These are phyloP conservation scores for Suhomyces tanzawaensis DNA, from an alignment of 805 yeast genomes.

Conservation along the genomic window DNA sequence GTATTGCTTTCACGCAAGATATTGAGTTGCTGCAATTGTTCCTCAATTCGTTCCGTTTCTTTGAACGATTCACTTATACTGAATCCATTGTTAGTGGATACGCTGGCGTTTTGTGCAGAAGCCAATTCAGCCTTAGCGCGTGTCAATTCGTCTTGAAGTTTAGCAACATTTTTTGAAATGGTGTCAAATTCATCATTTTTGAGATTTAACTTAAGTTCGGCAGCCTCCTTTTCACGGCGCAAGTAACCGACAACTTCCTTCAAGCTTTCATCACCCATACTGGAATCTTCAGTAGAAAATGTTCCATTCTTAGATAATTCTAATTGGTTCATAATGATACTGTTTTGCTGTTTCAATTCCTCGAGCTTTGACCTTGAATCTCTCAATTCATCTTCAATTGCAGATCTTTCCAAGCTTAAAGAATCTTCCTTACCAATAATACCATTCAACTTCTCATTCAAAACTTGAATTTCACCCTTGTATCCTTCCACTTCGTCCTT, in stretches of 20 bases:
- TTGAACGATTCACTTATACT: slow-evolving; percentile 29
- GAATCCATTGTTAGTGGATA: slow-evolving; percentile 7
- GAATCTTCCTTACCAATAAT: slow-evolving; percentile 16
- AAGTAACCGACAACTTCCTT: slow-evolving; percentile 57
- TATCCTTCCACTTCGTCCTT: slow-evolving; percentile 12
- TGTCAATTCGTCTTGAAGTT: slow-evolving; percentile 49
- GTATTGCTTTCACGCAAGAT: slow-evolving; percentile 66
- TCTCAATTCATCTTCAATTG: slow-evolving; percentile 36
- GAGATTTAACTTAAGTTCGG: slow-evolving; percentile 48
- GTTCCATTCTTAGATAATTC: slow-evolving; percentile 36
- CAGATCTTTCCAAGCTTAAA: slow-evolving; percentile 20
- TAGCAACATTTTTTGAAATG: slow-evolving; percentile 49
- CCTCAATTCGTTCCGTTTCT: slow-evolving; percentile 47
- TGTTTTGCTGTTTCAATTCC: slow-evolving; percentile 66
- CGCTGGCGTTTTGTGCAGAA: slow-evolving; percentile 7
- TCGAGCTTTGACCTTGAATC: slow-evolving; percentile 43
- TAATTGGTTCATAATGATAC: slow-evolving; percentile 64
- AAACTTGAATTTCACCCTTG: slow-evolving; percentile 6
- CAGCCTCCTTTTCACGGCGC: slow-evolving; percentile 72
- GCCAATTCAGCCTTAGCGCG: slow-evolving; percentile 49
- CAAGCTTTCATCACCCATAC: slow-evolving; percentile 18
- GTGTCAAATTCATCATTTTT: slow-evolving; percentile 51
- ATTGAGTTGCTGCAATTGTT: slow-evolving; percentile 56
- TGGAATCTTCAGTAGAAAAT: slow-evolving; percentile 9
- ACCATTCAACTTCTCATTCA: slow-evolving; percentile 5